Evolutionary conservation across 768 basidiomycete genomes (phyloP).

Genomic region (Suillus bovinus): DNA sequence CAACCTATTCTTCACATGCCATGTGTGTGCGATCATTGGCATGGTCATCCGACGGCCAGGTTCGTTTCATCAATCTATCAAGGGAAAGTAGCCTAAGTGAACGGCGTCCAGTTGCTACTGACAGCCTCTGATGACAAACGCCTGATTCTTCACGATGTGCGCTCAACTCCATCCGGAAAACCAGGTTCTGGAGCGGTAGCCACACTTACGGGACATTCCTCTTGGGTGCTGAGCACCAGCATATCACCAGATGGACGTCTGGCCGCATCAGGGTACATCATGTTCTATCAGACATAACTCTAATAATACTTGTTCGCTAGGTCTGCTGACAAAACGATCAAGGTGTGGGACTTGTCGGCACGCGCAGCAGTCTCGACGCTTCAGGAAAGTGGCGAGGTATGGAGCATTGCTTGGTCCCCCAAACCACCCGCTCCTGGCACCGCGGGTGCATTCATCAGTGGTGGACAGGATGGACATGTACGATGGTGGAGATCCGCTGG

Average conservation of each 20-base stretch:
- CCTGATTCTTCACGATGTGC: slow-evolving; percentile 87
- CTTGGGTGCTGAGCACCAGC: slow-evolving; percentile 86
- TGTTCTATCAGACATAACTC: background rate
- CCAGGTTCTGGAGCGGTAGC: slow-evolving; percentile 79
- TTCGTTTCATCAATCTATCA: slow-evolving; percentile 37
- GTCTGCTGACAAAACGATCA: slow-evolving; percentile 83
- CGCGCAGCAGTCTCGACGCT: slow-evolving; percentile 75
- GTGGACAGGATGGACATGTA: slow-evolving; percentile 73
- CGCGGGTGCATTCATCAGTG: slow-evolving; percentile 66
- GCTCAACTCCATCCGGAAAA: slow-evolving; percentile 58
- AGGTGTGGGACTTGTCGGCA: slow-evolving; percentile 83
- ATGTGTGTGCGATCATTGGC: slow-evolving; percentile 85
- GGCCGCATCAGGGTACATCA: slow-evolving; percentile 73
- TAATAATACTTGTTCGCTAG: slow-evolving; percentile 35
- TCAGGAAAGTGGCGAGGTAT: slow-evolving; percentile 79
- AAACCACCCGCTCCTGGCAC: slow-evolving; percentile 52
- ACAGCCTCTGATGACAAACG: slow-evolving; percentile 94
- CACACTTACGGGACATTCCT: slow-evolving; percentile 83
- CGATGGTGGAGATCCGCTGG: slow-evolving; percentile 82
- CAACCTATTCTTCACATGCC: slow-evolving; percentile 84
- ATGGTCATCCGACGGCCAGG: slow-evolving; percentile 90
- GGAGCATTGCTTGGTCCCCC: slow-evolving; percentile 82
- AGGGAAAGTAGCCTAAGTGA: background rate
- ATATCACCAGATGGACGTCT: slow-evolving; percentile 81
- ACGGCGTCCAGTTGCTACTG: slow-evolving; percentile 62